Conservation (phyloP, 176 grass and related monocot species). For the Dactylis glomerata region DNA sequence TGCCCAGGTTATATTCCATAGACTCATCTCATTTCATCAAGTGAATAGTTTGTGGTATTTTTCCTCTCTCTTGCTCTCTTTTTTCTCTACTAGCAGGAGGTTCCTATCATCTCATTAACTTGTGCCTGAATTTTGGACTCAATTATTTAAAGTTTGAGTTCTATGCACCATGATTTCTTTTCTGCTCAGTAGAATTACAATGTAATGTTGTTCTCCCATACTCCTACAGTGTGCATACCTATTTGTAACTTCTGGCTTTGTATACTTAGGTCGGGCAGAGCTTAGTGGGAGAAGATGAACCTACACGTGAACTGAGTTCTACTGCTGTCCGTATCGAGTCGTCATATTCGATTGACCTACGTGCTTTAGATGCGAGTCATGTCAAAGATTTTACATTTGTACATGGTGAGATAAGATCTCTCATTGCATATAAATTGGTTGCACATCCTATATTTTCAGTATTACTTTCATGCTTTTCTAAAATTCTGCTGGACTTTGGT, state of each 20-base stretch:
- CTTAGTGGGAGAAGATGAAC: slow-evolving; percentile 90
- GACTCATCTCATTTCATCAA: slow-evolving; percentile 21
- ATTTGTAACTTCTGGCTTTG: slow-evolving; percentile 8
- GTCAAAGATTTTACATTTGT: slow-evolving; percentile 97
- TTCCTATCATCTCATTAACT: not conserved
- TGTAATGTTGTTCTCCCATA: not conserved
- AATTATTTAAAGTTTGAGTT: slow-evolving; percentile 3
- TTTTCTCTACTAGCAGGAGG: not conserved
- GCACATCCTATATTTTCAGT: slow-evolving; percentile 1
- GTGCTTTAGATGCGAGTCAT: slow-evolving; percentile 71
- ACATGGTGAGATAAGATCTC: slow-evolving; percentile 64
- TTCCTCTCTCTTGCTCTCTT: slow-evolving; percentile 24
- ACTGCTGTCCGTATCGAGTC: slow-evolving; percentile 66
- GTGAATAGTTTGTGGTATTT: slow-evolving; percentile 1
- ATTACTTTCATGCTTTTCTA: slow-evolving; percentile 14
- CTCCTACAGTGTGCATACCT: not conserved
- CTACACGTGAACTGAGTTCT: slow-evolving; percentile 43
- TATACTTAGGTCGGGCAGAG: slow-evolving; percentile 68
- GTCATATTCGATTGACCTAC: slow-evolving; percentile 86
- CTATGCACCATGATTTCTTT: slow-evolving; percentile 8
- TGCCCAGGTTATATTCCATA: slow-evolving; percentile 59
- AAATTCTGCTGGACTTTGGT: slow-evolving; percentile 14
- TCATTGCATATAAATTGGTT: not conserved
- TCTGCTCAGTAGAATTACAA: not conserved
- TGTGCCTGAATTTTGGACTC: not conserved